Evolutionary conservation across 2,329 filamentous ascomycete genomes (phyloP).

Genomic region (Ramichloridium luteum): DNA sequence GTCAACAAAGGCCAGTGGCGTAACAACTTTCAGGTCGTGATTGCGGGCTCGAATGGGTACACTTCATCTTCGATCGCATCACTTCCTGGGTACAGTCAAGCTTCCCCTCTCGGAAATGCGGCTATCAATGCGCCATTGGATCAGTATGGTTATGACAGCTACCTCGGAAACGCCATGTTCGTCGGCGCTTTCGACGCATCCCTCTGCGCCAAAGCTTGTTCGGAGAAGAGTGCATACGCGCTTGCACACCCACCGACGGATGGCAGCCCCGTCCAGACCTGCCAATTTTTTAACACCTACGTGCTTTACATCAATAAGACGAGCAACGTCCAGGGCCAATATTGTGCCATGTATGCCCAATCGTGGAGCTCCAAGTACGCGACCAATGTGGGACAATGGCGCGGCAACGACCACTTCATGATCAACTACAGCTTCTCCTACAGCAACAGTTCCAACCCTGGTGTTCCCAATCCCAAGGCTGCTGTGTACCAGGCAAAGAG

Average conservation of each 20-base stretch:
- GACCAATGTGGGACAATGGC: conserved; percentile 14
- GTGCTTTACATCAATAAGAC: conserved; percentile 8
- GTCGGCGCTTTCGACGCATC: not conserved
- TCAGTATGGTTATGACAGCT: conserved; percentile 17
- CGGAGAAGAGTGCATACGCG: not conserved
- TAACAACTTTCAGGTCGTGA: conserved; percentile 9
- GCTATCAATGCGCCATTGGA: conserved; percentile 20
- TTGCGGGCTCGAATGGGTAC: conserved; percentile 10
- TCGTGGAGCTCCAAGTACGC: conserved; percentile 11
- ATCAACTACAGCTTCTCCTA: conserved; percentile 13
- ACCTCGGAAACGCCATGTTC: conserved; percentile 13
- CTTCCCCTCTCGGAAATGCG: conserved; percentile 11
- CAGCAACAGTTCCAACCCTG: conserved; percentile 8
- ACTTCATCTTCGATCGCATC: conserved; percentile 9
- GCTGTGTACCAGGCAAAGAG: not conserved
- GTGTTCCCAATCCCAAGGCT: not conserved
- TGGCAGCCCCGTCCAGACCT: conserved; percentile 2
- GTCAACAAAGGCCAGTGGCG: conserved; percentile 19
- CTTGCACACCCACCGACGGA: not conserved
- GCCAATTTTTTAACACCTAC: conserved; percentile 15
- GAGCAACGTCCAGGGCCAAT: conserved; percentile 10
- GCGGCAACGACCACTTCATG: conserved; percentile 13
- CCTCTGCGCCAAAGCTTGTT: not conserved
- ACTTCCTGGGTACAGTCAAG: conserved; percentile 9
- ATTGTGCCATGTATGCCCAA: conserved; percentile 14